Evolutionary conservation across 2,329 filamentous ascomycete species (phyloP), one percentile per base, ranked within the genome.

Genomic region (Lachnellula subtilissima): DNA sequence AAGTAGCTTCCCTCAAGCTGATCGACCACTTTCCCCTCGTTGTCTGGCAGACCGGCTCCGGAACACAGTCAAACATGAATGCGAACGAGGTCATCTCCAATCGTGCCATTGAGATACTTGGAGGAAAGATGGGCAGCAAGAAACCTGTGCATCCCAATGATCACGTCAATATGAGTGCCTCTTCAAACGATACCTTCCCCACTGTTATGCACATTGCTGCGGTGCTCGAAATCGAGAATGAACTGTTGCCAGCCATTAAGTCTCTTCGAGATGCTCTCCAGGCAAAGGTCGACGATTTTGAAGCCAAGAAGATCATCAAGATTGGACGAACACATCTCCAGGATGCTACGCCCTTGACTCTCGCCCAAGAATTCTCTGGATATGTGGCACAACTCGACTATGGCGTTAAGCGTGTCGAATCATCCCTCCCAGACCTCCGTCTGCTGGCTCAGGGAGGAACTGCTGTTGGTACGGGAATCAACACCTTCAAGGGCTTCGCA

Each of bases 51-150:
- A 99, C 94, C 53, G 94, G 94, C 62, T 97, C 94, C 50, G 94
- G 94, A 72, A 97, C 94, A 32, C 94, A 97, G 81, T 97, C 92
- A 74, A 97, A 70, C 85, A 97, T 97, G 94, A 99, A 99, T 79
- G 92, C 93, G 73, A 99, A 99, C 80, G 94, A 99, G 75, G 94
- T 99, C 75, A 97, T 99, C 75, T 97, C 93, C 64, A 99, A 97
- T 84, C 90, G 94, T 64, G 94, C 94, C 64, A 97, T 97, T 75
- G 93, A 97, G 80, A 96, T 97, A 62, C 83, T 97, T 53, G 94
- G 94, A 67, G 94, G 94, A 68, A 82, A 82, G 64, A 96, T 91
- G 89, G 94, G 94, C 67, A 87, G 80, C 83, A 97, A 97, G 87
- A 96, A 95, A 81, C 94, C 94, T 28, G 94, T 99, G 63, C 94